Evolutionary conservation across 768 basidiomycete species (phyloP), one percentile per base, ranked within the genome.

Genomic region (Dictyophora rubrovolvata): DNA sequence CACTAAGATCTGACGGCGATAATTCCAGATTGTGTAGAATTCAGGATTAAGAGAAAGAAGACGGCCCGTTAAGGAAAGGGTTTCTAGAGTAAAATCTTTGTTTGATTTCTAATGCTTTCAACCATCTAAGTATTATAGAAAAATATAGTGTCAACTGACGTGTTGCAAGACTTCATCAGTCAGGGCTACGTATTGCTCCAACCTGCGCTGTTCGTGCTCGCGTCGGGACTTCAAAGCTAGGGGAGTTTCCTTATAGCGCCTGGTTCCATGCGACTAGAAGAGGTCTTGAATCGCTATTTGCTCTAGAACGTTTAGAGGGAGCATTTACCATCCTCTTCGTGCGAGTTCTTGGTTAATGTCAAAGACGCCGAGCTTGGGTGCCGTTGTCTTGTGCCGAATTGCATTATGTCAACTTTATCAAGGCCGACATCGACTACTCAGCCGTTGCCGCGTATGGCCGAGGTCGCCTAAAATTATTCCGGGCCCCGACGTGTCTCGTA

Each of bases 1-100:
- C 46, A 85, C 68, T 18, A 95, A 71, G 61, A 96, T 93, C 55
- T 81, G 77, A 34, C 95, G 77, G 50, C 96, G 79, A 71, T 93
- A 94, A 71, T 96, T 95, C 96, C 96, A 98, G 37, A 89, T 75
- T 1, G 95, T 94, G 70, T 96, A 96, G 68, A 93, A 93, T 71
- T 99, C 96, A 1, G 95, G 93, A 67, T 97, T 98, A 47, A 87
- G 65, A 54, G 84, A 82, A 9, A 99, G 81, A 21, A 97, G 70
- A 23, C 75, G 77, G 16, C 85, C 84, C 0, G 93, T 95, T 47
- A 87, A 72, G n/a, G 80, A 75, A 36, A 97, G 81, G 0, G 90
- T 83, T n/a, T 87, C 86, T 28, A 71, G 68, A 60, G 84, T 82
- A 79, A 80, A 90, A 60, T 90, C 88, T 55, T 74, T 71, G 0